These are phyloP conservation scores for Mycena sanguinolenta DNA, from an alignment of 768 basidiomycete genomes.

Conservation along the genomic window DNA sequence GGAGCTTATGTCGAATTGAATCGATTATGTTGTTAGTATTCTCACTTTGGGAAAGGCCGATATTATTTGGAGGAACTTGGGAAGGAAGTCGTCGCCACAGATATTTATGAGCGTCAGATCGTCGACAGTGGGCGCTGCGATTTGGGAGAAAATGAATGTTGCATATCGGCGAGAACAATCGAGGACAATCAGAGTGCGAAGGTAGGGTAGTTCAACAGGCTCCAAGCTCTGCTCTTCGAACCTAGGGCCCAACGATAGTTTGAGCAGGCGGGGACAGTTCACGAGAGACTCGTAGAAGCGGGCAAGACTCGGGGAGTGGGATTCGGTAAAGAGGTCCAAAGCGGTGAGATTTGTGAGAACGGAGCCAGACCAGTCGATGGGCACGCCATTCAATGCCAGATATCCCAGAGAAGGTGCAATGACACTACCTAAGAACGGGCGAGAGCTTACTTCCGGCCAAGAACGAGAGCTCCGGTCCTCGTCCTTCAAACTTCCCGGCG, in stretches of 20 bases:
- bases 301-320: conserved; percentile 61
- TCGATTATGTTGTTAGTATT: conserved; percentile 64
- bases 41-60: conserved; percentile 65
- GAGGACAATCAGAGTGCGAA: conserved; percentile 69
- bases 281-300: conserved; percentile 68
- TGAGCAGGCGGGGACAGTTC: conserved; percentile 62
- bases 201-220: conserved; percentile 63
- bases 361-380: conserved; percentile 70
- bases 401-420: conserved; percentile 60
- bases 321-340: conserved; percentile 72
- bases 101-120: conserved; percentile 72
- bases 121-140: conserved; percentile 68
- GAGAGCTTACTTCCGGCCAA: conserved; percentile 47
- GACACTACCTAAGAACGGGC: conserved; percentile 66
- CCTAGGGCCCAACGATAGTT: conserved; percentile 70
- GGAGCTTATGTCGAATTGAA: conserved; percentile 58
- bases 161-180: conserved; percentile 66
- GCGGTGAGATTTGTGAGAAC: conserved; percentile 65
- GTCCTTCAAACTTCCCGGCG: conserved; percentile 61
- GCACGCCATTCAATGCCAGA: conserved; percentile 69
- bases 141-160: conserved; percentile 58
- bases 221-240: conserved; percentile 41
- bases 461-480: conserved; percentile 28
- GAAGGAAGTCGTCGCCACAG: conserved; percentile 63
- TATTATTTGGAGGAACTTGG: conserved; percentile 61